phyloP scores from a whole-genome alignment of 148 eudicot genomes.

The Persicaria maculosa region DNA sequence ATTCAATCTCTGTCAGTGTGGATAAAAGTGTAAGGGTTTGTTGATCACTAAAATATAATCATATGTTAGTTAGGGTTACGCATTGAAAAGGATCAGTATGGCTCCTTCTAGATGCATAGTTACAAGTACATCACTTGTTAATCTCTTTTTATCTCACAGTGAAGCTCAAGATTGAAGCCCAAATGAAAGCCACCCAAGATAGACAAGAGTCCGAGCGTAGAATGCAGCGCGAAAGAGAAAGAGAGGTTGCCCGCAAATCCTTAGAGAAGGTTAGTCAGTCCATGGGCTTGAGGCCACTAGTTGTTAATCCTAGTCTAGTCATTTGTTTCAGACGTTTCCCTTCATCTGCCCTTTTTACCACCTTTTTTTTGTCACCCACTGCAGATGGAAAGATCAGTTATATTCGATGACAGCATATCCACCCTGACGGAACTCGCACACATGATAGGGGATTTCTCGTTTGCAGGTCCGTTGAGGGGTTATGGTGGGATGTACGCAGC shows the following conservation, averaged over 20 bases:
- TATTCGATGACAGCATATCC: conserved; percentile 39
- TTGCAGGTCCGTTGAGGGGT: conserved; percentile 7
- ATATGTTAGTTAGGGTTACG: neutral
- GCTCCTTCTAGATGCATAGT: neutral
- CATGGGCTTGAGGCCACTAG: neutral
- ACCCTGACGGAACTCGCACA: conserved; percentile 48
- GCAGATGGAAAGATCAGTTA: conserved; percentile 76
- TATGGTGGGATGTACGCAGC: conserved; percentile 12
- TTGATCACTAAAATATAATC: no score
- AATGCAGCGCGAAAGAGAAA: conserved; percentile 44
- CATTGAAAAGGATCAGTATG: neutral
- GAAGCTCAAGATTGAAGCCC: conserved; percentile 54
- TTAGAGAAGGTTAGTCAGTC: conserved; percentile 44
- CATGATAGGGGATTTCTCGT: conserved; percentile 25
- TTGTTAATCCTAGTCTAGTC: neutral
- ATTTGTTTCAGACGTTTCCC: neutral
- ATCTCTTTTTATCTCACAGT: conserved; percentile 31
- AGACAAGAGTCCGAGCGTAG: conserved; percentile 39
- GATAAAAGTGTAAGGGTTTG: no score
- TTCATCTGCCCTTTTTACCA: neutral
- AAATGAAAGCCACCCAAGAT: conserved; percentile 42
- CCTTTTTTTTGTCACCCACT: neutral
- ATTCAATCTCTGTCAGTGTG: no score
- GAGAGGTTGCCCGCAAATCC: conserved; percentile 56
- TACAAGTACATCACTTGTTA: neutral